Evolutionary conservation across 129 eudicot genomes (phyloP).

Genomic region (Centrapalus pauciflorus): DNA sequence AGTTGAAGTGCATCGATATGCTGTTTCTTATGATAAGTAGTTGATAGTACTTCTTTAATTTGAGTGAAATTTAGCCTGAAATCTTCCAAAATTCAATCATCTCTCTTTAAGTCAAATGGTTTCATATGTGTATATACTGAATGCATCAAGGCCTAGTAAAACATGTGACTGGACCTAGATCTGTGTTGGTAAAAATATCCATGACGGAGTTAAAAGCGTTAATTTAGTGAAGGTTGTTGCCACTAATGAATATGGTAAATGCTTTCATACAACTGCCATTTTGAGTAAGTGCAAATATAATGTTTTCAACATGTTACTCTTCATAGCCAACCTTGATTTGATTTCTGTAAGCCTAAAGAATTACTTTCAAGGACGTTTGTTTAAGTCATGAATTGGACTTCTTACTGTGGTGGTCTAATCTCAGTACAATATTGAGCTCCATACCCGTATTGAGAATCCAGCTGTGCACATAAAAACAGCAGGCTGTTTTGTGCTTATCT

Average conservation of each 20-base stretch:
- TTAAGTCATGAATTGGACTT: conserved; percentile 2
- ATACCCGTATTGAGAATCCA: not conserved
- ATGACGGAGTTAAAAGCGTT: not conserved
- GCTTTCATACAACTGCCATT: not conserved
- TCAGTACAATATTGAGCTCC: not conserved
- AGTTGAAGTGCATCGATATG: not conserved
- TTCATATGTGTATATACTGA: not conserved
- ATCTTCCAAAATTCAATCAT: not conserved
- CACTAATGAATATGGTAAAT: not conserved
- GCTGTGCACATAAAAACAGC: not conserved
- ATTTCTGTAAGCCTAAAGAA: not conserved
- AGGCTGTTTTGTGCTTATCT: no score
- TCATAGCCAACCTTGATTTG: not conserved
- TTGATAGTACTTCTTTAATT: not conserved
- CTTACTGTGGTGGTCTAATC: not conserved
- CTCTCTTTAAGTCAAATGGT: not conserved
- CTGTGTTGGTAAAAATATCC: not conserved
- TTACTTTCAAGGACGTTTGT: not conserved
- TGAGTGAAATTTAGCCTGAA: not conserved
- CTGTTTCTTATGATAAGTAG: not conserved
- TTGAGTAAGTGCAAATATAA: not conserved
- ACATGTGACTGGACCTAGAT: not conserved
- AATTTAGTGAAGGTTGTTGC: not conserved
- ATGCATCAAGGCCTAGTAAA: not conserved
- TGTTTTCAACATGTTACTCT: not conserved